These are phyloP conservation scores for Pyricularia sp. DNA, from an alignment of 2,329 filamentous ascomycete genomes.

Conservation along the genomic window DNA sequence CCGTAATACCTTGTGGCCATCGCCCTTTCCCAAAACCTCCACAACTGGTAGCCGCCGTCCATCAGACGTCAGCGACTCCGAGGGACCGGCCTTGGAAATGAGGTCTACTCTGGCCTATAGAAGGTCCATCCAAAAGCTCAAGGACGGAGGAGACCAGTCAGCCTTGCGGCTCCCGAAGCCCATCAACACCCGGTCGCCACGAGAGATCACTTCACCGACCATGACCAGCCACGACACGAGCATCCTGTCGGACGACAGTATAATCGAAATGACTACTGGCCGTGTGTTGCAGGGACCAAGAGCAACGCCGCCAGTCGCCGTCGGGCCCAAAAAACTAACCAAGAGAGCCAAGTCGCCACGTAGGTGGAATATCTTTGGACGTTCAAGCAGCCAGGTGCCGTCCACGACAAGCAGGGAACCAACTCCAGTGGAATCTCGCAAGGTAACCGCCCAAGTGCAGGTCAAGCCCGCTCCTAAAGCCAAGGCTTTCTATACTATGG, in stretches of 20 bases:
- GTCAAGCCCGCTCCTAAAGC: conserved; percentile 37
- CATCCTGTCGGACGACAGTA: conserved; percentile 44
- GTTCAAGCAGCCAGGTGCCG: conserved; percentile 32
- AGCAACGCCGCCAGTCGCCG: neutral
- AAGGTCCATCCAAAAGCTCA: conserved; percentile 33
- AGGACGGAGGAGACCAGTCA: conserved; percentile 19
- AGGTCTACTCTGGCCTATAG: conserved; percentile 41
- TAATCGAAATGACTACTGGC: conserved; percentile 17
- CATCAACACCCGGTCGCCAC: conserved; percentile 28
- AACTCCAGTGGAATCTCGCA: conserved; percentile 17
- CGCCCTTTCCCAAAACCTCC: conserved; percentile 31
- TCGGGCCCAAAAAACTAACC: conserved; percentile 35
- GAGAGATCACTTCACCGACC: conserved; percentile 28
- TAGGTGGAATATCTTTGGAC: conserved; percentile 52
- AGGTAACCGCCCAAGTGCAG: conserved; percentile 16
- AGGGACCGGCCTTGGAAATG: conserved; percentile 23
- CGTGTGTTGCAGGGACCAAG: neutral
- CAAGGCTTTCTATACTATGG: conserved; percentile 48
- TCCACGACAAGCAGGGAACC: conserved; percentile 6
- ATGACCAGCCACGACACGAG: conserved; percentile 44
- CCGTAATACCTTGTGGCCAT: conserved; percentile 39
- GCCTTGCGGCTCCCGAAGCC: conserved; percentile 38
- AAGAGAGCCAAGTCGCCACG: conserved; percentile 42
- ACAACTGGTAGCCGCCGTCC: conserved; percentile 24
- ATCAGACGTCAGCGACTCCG: conserved; percentile 44